phyloP scores from a whole-genome alignment of 2,329 filamentous ascomycete species.

The Ploettnerulaceae sp. region DNA sequence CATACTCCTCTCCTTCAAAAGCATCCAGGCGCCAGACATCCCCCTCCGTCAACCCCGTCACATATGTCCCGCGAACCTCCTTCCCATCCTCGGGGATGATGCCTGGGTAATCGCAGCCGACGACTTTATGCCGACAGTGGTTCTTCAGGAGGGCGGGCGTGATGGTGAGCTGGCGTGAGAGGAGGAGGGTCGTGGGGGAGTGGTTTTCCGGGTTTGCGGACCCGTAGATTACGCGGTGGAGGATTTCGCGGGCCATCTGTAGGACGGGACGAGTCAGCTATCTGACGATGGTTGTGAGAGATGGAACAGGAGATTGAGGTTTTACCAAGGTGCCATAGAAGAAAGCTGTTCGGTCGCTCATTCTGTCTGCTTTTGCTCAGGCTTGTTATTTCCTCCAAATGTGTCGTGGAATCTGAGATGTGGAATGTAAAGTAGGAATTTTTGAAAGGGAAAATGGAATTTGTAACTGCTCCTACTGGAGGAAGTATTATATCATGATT shows the following conservation, averaged over 20 bases:
- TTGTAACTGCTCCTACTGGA: too few relatives aligned
- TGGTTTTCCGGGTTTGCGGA: slow-evolving; percentile 40
- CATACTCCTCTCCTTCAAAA: slow-evolving; percentile 78
- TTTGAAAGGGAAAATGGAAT: too few relatives aligned
- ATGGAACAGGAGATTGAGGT: not conserved
- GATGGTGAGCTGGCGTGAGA: slow-evolving; percentile 54
- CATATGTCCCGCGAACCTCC: slow-evolving; percentile 68
- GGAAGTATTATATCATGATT: not conserved
- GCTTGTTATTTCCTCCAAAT: not conserved
- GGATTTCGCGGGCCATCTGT: slow-evolving; percentile 78
- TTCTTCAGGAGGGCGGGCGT: slow-evolving; percentile 70
- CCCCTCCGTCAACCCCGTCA: slow-evolving; percentile 70
- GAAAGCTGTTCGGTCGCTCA: slow-evolving; percentile 24
- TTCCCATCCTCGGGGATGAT: slow-evolving; percentile 55
- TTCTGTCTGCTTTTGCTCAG: slow-evolving; percentile 1
- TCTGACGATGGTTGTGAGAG: not conserved
- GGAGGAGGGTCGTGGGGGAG: not conserved
- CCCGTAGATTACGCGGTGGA: slow-evolving; percentile 74
- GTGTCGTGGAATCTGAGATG: not conserved
- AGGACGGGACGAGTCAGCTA: not conserved
- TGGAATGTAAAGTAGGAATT: not conserved
- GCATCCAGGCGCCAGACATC: slow-evolving; percentile 72
- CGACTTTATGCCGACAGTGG: slow-evolving; percentile 68
- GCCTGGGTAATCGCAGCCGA: slow-evolving; percentile 71
- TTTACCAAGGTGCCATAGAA: slow-evolving; percentile 22